These are phyloP conservation scores for Vigna reflexopilosa DNA, from an alignment of 306 rosid genomes.

Conservation along the genomic window DNA sequence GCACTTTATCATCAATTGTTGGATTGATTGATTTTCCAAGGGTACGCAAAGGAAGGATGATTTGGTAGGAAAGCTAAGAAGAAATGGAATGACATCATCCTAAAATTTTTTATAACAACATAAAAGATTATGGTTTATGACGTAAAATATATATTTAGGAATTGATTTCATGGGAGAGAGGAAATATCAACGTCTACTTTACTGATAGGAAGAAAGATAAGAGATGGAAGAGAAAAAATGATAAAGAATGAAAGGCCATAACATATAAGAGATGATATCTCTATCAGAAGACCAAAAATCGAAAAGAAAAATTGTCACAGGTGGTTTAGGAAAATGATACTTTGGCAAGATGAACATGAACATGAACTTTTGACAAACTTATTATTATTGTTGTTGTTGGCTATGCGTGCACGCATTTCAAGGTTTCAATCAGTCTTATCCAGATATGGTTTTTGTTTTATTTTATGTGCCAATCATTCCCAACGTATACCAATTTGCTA, in stretches of 20 bases:
- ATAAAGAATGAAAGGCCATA: background rate
- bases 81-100: background rate
- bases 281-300: background rate
- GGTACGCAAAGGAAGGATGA: background rate
- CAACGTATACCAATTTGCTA: background rate
- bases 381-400: conserved; percentile 9
- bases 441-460: conserved; percentile 43
- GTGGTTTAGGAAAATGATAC: conserved; percentile 25
- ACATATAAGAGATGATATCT: background rate
- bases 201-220: background rate
- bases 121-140: conserved; percentile 2
- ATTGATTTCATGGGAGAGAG: background rate
- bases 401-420: conserved; percentile 64
- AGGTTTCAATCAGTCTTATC: conserved; percentile 47
- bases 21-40: background rate
- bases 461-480: conserved; percentile 42
- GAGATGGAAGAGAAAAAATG: background rate
- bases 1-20: too few species aligned
- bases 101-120: background rate
- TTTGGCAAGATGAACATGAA: conserved; percentile 16
- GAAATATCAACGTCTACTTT: background rate
- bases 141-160: background rate
- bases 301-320: background rate
- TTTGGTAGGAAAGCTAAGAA: background rate
- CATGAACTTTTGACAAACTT: background rate